Conservation (phyloP, 192 early-diverging fungal species). For the Backusella morwellensis region DNA sequence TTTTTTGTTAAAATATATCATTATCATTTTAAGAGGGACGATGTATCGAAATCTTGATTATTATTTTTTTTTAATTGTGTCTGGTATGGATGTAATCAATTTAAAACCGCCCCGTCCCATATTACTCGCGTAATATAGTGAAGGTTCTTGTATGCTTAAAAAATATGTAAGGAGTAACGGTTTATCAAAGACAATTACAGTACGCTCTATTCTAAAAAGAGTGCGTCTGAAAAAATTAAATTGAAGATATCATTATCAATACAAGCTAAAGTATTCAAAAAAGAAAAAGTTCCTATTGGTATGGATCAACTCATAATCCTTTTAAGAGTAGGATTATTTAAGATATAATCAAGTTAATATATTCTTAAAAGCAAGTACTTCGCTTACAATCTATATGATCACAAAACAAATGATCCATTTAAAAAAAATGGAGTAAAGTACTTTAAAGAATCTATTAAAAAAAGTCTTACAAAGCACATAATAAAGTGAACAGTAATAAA, state of each 20-base stretch:
- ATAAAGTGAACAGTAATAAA: neutral
- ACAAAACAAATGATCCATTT: too few species aligned
- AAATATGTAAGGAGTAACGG: neutral
- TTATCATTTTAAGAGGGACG: neutral
- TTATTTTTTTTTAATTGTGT: neutral
- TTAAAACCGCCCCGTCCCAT: neutral
- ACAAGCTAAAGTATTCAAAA: neutral
- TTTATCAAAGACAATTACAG: neutral
- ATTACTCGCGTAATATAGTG: neutral
- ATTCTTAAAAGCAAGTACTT: too few species aligned
- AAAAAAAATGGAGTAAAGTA: too few species aligned
- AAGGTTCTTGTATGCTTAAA: neutral
- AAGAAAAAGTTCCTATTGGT: too few species aligned
- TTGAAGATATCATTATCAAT: neutral
- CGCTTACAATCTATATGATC: too few species aligned
- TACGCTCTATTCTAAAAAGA: neutral
- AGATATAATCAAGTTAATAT: too few species aligned
- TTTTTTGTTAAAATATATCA: too few species aligned
- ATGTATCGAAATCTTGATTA: too few species aligned
- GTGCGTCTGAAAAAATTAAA: neutral
- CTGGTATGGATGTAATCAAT: neutral
- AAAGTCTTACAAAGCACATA: too few species aligned
- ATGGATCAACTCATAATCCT: too few species aligned
- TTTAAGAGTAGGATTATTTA: too few species aligned
- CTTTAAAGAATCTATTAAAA: too few species aligned